Percentiles rank a stretch among this genome's conserved stretches.
Conservation (phyloP, 805 yeast genomes). For the Phaffomyces thermotolerans region DNA sequence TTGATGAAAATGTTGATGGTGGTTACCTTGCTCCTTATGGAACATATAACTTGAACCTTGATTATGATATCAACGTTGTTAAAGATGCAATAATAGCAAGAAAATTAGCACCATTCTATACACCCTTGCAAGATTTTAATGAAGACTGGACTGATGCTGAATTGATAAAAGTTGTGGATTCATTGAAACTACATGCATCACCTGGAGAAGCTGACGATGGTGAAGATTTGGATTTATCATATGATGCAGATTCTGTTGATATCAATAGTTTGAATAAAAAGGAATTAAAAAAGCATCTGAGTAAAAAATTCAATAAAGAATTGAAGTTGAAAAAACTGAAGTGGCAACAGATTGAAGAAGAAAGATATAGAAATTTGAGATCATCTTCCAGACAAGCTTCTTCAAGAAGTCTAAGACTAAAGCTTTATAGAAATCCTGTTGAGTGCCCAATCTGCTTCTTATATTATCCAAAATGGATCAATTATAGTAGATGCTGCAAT, state of each 20-base stretch:
- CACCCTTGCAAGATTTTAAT: conserved; percentile 79
- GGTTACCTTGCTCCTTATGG: conserved; percentile 92
- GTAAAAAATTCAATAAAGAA: conserved; percentile 32
- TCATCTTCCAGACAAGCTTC: conserved; percentile 31
- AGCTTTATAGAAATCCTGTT: conserved; percentile 56
- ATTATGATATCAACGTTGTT: conserved; percentile 70
- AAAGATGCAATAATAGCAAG: conserved; percentile 61
- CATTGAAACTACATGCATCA: conserved; percentile 50
- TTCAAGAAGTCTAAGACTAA: conserved; percentile 39
- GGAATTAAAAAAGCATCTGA: conserved; percentile 36
- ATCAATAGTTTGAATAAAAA: conserved; percentile 30
- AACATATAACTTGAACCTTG: conserved; percentile 65
- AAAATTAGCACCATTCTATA: conserved; percentile 79
- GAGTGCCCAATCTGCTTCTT: conserved; percentile 96
- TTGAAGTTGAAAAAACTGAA: conserved; percentile 33
- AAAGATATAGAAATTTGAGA: conserved; percentile 26
- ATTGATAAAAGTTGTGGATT: conserved; percentile 43
- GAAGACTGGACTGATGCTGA: conserved; percentile 66
- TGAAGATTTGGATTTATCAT: conserved; percentile 53
- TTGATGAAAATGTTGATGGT: conserved; percentile 79
- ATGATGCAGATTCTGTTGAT: conserved; percentile 48
- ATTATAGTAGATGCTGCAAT: conserved; percentile 78
- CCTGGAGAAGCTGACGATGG: conserved; percentile 39
- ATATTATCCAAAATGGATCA: conserved; percentile 71
- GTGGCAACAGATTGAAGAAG: conserved; percentile 31